Conservation (phyloP, 116 monocot genomes). For the Zostera marina region DNA sequence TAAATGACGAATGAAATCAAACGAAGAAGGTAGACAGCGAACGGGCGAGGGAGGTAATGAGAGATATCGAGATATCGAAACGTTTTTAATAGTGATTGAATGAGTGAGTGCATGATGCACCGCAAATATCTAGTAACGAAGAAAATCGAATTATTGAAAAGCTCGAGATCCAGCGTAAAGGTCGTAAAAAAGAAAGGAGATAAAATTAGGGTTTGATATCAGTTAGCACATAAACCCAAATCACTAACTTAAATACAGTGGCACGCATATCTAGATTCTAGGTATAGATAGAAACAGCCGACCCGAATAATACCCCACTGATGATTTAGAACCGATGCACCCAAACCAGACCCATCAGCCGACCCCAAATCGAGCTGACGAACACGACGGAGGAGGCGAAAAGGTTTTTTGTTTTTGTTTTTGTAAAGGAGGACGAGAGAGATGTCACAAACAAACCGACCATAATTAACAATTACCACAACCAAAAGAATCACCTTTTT, state of each 20-base stretch:
- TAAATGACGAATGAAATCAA: neutral
- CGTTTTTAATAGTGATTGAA: neutral
- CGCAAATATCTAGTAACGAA: neutral
- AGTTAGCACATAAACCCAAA: neutral
- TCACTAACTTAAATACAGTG: neutral
- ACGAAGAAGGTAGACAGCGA: neutral
- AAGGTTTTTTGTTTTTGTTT: too few relatives aligned
- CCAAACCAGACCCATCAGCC: neutral
- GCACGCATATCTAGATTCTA: neutral
- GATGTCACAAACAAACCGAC: neutral
- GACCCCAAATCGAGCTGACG: neutral
- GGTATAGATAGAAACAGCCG: neutral
- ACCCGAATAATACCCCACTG: neutral
- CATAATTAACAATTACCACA: conserved; percentile 1
- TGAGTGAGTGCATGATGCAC: neutral
- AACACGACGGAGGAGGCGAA: neutral
- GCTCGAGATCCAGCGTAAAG: neutral
- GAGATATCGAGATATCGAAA: too few relatives aligned
- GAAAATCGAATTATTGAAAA: neutral
- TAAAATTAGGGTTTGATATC: neutral
- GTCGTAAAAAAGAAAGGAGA: neutral
- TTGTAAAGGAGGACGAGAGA: neutral
- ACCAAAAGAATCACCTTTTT: neutral
- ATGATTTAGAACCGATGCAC: neutral
- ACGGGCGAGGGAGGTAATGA: too few relatives aligned